A percentile compares a stretch with the other conserved stretches of the same genome.
These are phyloP conservation scores for Botryotinia globosa DNA, from an alignment of 2,329 filamentous ascomycete species.

Conservation along the genomic window DNA sequence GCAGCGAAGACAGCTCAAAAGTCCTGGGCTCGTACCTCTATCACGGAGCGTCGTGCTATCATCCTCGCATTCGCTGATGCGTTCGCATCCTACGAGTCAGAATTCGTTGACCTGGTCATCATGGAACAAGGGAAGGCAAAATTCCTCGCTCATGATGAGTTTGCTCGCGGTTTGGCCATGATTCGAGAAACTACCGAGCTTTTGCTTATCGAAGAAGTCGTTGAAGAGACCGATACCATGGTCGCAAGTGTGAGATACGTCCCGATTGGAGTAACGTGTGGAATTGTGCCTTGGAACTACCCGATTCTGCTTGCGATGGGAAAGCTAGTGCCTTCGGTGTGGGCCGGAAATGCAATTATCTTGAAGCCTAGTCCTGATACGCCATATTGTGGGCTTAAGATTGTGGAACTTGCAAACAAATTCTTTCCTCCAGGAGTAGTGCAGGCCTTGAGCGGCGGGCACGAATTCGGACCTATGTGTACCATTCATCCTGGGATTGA, in stretches of 20 bases:
- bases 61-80: conserved; percentile 39
- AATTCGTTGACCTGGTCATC: conserved; percentile 40
- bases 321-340: conserved; percentile 49
- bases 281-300: conserved; percentile 61
- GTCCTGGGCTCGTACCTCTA: conserved; percentile 46
- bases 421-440: conserved; percentile 54
- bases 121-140: conserved; percentile 52
- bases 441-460: conserved; percentile 42
- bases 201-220: conserved; percentile 19
- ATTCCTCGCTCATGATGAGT: conserved; percentile 23
- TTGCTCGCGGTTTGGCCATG: conserved; percentile 21
- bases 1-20: conserved; percentile 47
- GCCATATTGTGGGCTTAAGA: conserved; percentile 50
- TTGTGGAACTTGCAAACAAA: conserved; percentile 48
- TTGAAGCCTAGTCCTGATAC: conserved; percentile 57
- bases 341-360: conserved; percentile 53
- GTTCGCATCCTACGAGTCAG: conserved; percentile 38
- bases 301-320: conserved; percentile 47
- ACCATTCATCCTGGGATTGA: conserved; percentile 53
- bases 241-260: conserved; percentile 45
- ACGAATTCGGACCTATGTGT: conserved; percentile 52
- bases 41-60: conserved; percentile 43
- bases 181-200: conserved; percentile 11
- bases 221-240: conserved; percentile 15
- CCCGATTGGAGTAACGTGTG: conserved; percentile 50